A percentile compares a stretch with the other conserved stretches of the same genome.
These are phyloP conservation scores for Hsuehochloa calcarea DNA, from an alignment of 176 grass and related monocot genomes.

Conservation along the genomic window DNA sequence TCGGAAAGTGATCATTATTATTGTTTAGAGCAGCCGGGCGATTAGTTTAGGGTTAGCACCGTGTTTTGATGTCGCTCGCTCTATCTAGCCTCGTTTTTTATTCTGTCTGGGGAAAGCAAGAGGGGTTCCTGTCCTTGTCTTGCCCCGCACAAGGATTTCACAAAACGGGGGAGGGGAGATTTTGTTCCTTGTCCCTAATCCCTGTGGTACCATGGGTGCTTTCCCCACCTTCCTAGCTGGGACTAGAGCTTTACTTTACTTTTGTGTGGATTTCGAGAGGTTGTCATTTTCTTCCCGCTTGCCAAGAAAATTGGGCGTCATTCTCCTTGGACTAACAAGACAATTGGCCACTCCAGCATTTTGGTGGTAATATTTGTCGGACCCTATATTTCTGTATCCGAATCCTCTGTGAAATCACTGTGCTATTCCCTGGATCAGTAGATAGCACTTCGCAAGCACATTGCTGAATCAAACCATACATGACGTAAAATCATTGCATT, in stretches of 20 bases:
- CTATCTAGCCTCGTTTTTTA: background rate
- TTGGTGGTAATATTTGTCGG: no score
- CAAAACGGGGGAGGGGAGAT: background rate
- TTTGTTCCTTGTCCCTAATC: background rate
- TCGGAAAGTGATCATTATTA: background rate
- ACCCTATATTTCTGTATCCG: no score
- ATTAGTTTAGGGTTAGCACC: background rate
- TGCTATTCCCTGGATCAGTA: no score
- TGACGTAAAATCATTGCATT: no score
- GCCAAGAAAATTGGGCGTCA: no score
- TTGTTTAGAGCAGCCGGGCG: background rate
- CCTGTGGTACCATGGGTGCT: background rate
- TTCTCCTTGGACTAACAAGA: no score
- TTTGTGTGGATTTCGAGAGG: background rate
- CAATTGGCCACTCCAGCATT: no score
- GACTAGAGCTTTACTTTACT: background rate
- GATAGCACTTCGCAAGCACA: no score
- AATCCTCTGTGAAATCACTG: no score
- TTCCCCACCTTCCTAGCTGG: background rate
- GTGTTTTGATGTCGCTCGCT: background rate
- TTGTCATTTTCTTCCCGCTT: no score
- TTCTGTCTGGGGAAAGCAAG: slow-evolving; percentile 10
- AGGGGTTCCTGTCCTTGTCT: background rate
- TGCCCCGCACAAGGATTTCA: background rate
- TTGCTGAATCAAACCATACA: no score